Percentiles rank a stretch among this genome's conserved stretches.
phyloP scores from a whole-genome alignment of 225 moss, liverwort and hornwort genomes.

The Anthoceros angustus region DNA sequence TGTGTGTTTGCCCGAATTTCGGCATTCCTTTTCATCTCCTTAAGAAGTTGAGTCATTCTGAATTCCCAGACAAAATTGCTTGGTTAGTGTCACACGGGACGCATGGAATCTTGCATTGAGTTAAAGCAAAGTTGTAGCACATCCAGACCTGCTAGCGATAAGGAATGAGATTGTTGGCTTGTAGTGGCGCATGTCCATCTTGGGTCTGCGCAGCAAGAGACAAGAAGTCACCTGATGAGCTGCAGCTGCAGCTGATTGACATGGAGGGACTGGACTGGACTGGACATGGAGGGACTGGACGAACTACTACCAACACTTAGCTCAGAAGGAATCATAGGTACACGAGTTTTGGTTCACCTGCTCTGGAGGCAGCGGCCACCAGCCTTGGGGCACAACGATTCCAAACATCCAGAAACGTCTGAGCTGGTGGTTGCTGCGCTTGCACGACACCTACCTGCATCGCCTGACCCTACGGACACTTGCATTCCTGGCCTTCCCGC shows the following conservation, averaged over 20 bases:
- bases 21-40: conserved; percentile 2
- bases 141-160: conserved; percentile 2
- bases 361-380: background rate
- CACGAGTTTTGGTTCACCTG: background rate
- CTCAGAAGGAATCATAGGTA: background rate
- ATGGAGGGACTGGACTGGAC: background rate
- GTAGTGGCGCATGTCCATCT: background rate
- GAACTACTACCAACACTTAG: background rate
- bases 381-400: background rate
- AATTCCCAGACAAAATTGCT: background rate
- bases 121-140: background rate
- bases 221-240: background rate
- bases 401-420: background rate
- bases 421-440: background rate
- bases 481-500: conserved; percentile 5
- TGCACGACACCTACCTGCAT: background rate
- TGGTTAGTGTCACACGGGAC: background rate
- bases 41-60: conserved; percentile 4
- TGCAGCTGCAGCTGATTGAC: background rate
- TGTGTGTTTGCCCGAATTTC: conserved; percentile 3
- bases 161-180: conserved; percentile 2
- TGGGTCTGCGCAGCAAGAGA: background rate
- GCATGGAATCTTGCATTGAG: background rate
- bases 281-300: background rate
- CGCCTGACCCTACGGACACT: background rate